Evolutionary conservation across 768 basidiomycete genomes (phyloP), one percentile per base, ranked within the genome.

Genomic region (Butyriboletus loyo): DNA sequence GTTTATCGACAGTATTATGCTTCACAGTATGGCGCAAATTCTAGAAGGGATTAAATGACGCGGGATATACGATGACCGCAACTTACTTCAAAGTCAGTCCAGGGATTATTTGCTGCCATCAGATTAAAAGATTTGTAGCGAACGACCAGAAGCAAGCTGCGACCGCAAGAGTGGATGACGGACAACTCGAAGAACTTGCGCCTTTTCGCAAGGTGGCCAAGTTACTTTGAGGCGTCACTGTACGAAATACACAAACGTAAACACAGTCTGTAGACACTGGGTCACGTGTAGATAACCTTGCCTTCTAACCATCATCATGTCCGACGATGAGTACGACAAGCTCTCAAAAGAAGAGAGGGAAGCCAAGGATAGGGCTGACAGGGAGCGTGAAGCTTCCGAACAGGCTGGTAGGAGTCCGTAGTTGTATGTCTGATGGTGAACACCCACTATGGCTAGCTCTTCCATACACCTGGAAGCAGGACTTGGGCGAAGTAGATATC

Each of bases 401-500:
- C 95, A 97, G 72, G 89, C 85, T 55, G 86, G 94, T 95, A 73
- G 58, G 83, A 59, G 41, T 28, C 55, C 53, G 45, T 58, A 58
- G 59, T 21, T 48, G 60, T 50, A 50, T 52, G 50, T 54, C 62
- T 59, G 56, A 65, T 56, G 55, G 51, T 41, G 50, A 35, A 49
- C 28, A 51, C 35, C 47, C 30, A 46, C n/a, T 32, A 48, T 50
- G 61, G 41, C 49, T 41, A 93, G 92, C 84, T 17, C 75, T 99
- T 56, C 97, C 97, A 6, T 98, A 96, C 70, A 75, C 71, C 49
- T 99, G 97, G 97, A 85, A 73, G 42, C 97, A 99, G 66, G 85
- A 93, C 61, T 78, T 99, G 7, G 83, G 82, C 14, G 93, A 97
- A 49, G 81, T 97, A 21, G 90, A 96, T 56, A 72, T 99, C 47